These are phyloP conservation scores for Spathaspora gorwiae DNA, from an alignment of 805 yeast genomes.

Conservation along the genomic window DNA sequence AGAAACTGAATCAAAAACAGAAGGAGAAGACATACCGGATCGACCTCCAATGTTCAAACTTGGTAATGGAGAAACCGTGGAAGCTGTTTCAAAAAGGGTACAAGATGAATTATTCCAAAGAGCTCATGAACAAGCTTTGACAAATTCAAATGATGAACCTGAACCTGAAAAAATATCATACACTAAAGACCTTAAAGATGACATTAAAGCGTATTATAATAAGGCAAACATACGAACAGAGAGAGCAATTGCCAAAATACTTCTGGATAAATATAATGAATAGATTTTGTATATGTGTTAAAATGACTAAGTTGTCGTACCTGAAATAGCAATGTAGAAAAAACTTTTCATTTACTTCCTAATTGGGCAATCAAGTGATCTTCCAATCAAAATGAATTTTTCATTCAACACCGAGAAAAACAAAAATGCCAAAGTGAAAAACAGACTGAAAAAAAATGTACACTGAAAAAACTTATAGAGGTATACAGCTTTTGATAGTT, in stretches of 20 bases:
- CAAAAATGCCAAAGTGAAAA: not conserved
- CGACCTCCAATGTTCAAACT: not conserved
- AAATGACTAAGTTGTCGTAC: too few species aligned
- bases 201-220: slow-evolving; percentile 18
- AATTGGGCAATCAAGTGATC: slow-evolving; percentile 23
- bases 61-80: slow-evolving; percentile 21
- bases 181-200: slow-evolving; percentile 30
- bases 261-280: slow-evolving; percentile 22
- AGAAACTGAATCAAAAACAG: not conserved
- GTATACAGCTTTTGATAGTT: slow-evolving; percentile 1
- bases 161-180: slow-evolving; percentile 1
- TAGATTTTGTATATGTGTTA: not conserved
- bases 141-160: not conserved
- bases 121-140: slow-evolving; percentile 11
- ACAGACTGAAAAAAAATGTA: not conserved
- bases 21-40: not conserved
- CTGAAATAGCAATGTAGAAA: not conserved
- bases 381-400: slow-evolving; percentile 29
- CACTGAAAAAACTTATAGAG: slow-evolving; percentile 1
- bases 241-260: slow-evolving; percentile 18
- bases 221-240: slow-evolving; percentile 26
- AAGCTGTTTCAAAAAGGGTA: slow-evolving; percentile 18
- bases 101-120: slow-evolving; percentile 17
- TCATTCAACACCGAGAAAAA: slow-evolving; percentile 14
- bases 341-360: slow-evolving; percentile 12